Conservation (phyloP, 352 stramenopile species). For the Pythium brassicae region DNA sequence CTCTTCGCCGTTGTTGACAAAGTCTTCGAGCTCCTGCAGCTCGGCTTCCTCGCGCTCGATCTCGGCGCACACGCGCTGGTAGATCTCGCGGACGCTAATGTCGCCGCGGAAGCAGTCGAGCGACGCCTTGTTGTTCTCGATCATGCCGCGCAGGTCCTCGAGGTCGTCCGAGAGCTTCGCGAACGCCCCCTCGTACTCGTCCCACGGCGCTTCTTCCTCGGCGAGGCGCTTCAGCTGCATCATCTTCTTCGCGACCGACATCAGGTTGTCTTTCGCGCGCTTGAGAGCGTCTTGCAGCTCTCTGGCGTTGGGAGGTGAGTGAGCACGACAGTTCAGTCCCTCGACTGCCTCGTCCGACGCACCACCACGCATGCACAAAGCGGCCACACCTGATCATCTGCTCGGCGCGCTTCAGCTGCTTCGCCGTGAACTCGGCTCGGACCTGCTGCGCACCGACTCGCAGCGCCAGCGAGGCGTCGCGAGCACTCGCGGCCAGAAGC, state of each 20-base stretch:
- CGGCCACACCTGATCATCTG: constrained; percentile 32
- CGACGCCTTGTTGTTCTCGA: constrained; percentile 83
- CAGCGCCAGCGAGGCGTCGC: constrained; percentile 51
- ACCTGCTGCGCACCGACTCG: constrained; percentile 62
- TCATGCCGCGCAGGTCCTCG: constrained; percentile 67
- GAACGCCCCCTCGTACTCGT: constrained; percentile 62
- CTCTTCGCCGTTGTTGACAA: constrained; percentile 58
- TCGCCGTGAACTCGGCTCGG: constrained; percentile 56
- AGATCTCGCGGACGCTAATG: constrained; percentile 66
- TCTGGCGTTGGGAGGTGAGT: constrained; percentile 12
- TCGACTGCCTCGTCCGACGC: not conserved
- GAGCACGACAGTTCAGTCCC: not conserved
- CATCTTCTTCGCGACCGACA: constrained; percentile 51
- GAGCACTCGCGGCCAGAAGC: constrained; percentile 38
- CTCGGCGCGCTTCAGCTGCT: constrained; percentile 55
- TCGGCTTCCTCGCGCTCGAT: constrained; percentile 62
- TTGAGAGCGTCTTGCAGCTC: constrained; percentile 57
- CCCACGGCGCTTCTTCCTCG: constrained; percentile 63
- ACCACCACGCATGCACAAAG: not conserved
- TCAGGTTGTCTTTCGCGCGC: constrained; percentile 58
- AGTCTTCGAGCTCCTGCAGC: constrained; percentile 54
- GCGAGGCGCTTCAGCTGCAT: constrained; percentile 66
- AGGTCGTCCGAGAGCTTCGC: constrained; percentile 61
- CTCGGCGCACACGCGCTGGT: constrained; percentile 55
- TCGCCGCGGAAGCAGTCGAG: constrained; percentile 82